Percentiles rank a stretch among this genome's conserved stretches.
These are phyloP conservation scores for Trifolium subterraneum DNA, from an alignment of 306 rosid species.

Conservation along the genomic window DNA sequence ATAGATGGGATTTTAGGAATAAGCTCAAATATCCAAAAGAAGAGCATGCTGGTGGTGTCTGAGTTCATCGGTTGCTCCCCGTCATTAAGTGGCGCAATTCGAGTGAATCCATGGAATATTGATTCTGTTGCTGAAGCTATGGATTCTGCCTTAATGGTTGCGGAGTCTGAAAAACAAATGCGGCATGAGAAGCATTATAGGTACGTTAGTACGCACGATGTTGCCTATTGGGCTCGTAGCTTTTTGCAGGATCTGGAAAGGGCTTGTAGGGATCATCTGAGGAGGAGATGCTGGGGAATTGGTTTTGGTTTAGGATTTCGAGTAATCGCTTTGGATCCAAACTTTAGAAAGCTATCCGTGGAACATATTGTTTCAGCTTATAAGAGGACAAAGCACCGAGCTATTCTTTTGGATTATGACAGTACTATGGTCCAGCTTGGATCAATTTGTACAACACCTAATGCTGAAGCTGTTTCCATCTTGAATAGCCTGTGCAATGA, in stretches of 20 bases:
- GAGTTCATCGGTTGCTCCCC: constrained; percentile 96
- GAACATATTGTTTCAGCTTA: constrained; percentile 90
- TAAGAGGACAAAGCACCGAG: constrained; percentile 76
- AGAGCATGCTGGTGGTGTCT: constrained; percentile 83
- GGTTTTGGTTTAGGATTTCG: constrained; percentile 92
- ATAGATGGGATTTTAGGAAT: constrained; percentile 70
- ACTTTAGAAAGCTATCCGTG: constrained; percentile 79
- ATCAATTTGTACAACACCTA: constrained; percentile 68
- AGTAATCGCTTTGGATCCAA: constrained; percentile 86
- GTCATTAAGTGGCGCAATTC: constrained; percentile 85
- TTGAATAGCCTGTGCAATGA: constrained; percentile 77
- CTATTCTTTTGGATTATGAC: constrained; percentile 85
- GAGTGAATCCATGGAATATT: constrained; percentile 91
- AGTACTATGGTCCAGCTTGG: constrained; percentile 72
- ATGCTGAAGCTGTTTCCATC: constrained; percentile 65
- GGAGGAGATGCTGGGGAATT: constrained; percentile 94
- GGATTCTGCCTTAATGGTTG: constrained; percentile 70
- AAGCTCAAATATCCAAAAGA: constrained; percentile 52
- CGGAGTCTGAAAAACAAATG: constrained; percentile 79
- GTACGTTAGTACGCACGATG: constrained; percentile 90
- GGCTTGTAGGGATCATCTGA: constrained; percentile 79
- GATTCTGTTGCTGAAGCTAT: constrained; percentile 92
- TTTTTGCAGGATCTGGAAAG: constrained; percentile 87
- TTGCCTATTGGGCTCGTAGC: constrained; percentile 92
- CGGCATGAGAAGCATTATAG: constrained; percentile 88